These are phyloP conservation scores for Setaria viridis DNA, from an alignment of 202 grass and related monocot genomes.

Conservation along the genomic window DNA sequence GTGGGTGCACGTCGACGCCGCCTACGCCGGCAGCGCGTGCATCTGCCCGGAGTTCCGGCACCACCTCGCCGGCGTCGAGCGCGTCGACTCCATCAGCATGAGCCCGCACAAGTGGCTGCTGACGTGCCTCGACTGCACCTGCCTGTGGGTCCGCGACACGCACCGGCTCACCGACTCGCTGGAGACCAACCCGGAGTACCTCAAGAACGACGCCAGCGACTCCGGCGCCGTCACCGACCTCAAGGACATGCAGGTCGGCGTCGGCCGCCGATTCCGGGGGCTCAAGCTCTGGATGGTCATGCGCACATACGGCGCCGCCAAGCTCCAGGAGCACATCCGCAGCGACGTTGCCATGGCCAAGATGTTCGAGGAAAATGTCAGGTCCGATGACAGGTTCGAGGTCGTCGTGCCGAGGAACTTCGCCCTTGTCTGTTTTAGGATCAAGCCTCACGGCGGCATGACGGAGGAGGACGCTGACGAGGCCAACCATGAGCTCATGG, in stretches of 20 bases:
- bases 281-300: no score
- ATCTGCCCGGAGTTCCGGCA: slow-evolving; percentile 77
- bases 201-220: no score
- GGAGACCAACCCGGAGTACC: no score
- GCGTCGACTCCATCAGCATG: slow-evolving; percentile 60
- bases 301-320: no score
- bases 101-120: slow-evolving; percentile 80
- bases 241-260: no score
- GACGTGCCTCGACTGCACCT: slow-evolving; percentile 57
- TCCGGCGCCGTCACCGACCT: no score
- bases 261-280: no score
- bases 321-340: not conserved
- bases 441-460: slow-evolving; percentile 21
- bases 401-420: slow-evolving; percentile 56
- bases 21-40: slow-evolving; percentile 70
- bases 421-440: slow-evolving; percentile 66
- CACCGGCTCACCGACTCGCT: no score
- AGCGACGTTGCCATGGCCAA: slow-evolving; percentile 75
- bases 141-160: no score
- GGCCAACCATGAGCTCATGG: slow-evolving; percentile 54
- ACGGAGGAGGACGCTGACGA: slow-evolving; percentile 23
- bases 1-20: slow-evolving; percentile 69
- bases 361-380: slow-evolving; percentile 55
- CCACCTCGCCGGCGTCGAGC: slow-evolving; percentile 56
- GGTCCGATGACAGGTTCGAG: slow-evolving; percentile 60